A percentile compares a stretch with the other conserved stretches of the same genome.
Evolutionary conservation across 306 rosid species (phyloP).

Genomic region (Fragaria vesca): DNA sequence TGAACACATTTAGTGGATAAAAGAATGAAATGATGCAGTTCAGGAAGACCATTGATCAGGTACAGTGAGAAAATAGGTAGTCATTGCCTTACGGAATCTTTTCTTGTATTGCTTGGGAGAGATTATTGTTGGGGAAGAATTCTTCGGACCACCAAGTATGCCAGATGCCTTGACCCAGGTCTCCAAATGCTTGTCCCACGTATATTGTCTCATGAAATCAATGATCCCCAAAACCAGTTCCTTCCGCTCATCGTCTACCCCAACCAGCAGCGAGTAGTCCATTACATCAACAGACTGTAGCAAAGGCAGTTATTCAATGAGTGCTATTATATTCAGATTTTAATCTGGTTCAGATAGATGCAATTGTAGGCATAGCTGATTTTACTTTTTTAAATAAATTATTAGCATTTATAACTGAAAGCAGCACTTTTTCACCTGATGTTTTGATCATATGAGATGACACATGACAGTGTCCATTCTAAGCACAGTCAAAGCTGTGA

Average conservation of each 20-base stretch:
- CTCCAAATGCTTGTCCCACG: conserved; percentile 99
- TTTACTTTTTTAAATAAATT: background rate
- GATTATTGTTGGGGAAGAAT: conserved; percentile 85
- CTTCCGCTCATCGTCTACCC: conserved; percentile 85
- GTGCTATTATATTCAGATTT: background rate
- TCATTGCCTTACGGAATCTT: conserved; percentile 97
- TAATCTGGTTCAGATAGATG: background rate
- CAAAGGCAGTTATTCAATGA: conserved; percentile 9
- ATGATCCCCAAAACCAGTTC: conserved; percentile 93
- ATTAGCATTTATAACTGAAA: background rate
- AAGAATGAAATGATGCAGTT: conserved; percentile 34
- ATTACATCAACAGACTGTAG: conserved; percentile 88
- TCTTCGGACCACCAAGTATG: conserved; percentile 85
- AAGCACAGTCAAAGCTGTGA: background rate
- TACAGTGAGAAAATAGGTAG: conserved; percentile 84
- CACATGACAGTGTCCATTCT: background rate
- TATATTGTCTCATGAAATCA: conserved; percentile 97
- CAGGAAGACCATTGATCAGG: conserved; percentile 83
- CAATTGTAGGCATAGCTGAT: background rate
- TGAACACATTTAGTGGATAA: conserved; percentile 28
- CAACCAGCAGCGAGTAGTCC: conserved; percentile 96
- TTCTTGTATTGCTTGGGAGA: conserved; percentile 95
- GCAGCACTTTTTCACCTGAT: background rate
- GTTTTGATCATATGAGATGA: background rate
- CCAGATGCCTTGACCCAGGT: conserved; percentile 97